Percentiles rank a stretch among this genome's conserved stretches.
Conservation (phyloP, 1,284 basidiomycete genomes). For the Rhodotorula sp. region DNA sequence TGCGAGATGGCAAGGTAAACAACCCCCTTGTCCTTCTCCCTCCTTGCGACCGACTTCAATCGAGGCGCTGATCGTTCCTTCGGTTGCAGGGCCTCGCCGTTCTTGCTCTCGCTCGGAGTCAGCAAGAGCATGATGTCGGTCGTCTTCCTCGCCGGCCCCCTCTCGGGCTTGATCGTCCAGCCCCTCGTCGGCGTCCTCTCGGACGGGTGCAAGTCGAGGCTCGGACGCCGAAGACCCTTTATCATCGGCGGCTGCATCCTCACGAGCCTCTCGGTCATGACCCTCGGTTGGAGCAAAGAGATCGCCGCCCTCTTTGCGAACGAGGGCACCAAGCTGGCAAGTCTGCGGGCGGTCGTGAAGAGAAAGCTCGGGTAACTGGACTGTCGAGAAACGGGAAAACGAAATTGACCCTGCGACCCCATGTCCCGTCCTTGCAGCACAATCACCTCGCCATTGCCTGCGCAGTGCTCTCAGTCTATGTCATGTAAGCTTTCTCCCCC, state of each 20-base stretch:
- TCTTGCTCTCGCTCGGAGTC: constrained; percentile 43
- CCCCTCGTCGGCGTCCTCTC: constrained; percentile 46
- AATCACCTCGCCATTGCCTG: constrained; percentile 66
- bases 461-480: constrained; percentile 80
- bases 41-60: background rate
- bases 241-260: constrained; percentile 45
- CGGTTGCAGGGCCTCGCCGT: constrained; percentile 37
- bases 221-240: constrained; percentile 49
- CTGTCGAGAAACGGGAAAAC: too few species aligned
- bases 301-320: constrained; percentile 39
- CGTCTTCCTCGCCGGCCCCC: constrained; percentile 45
- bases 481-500: constrained; percentile 53
- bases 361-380: too few species aligned
- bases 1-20: constrained; percentile 42
- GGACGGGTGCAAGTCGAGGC: constrained; percentile 47
- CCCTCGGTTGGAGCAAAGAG: constrained; percentile 47
- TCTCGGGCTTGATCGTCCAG: constrained; percentile 47
- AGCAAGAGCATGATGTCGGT: constrained; percentile 49
- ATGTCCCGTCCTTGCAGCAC: constrained; percentile 54
- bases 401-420: background rate
- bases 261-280: constrained; percentile 45
- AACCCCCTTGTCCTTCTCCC: background rate
- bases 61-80: background rate
- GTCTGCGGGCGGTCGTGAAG: background rate
- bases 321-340: constrained; percentile 28